phyloP scores from a whole-genome alignment of 2,329 filamentous ascomycete genomes.

The Colletotrichum endophyticum region DNA sequence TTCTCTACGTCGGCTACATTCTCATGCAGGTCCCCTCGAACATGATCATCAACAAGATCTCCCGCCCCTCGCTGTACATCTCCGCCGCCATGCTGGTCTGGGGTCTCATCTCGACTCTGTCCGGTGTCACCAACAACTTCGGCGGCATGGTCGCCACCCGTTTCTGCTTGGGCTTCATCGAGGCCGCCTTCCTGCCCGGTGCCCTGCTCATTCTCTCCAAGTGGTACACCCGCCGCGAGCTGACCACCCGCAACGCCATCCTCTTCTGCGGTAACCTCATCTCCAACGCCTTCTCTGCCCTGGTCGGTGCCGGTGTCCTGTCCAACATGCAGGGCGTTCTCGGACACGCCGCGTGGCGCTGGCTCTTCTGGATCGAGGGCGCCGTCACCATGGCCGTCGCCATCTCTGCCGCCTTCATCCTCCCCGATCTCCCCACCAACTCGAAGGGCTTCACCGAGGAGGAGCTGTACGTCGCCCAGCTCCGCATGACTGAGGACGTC shows the following conservation, averaged over 20 bases:
- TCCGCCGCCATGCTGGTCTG: conserved; percentile 59
- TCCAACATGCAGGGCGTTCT: conserved; percentile 61
- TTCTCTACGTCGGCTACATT: conserved; percentile 71
- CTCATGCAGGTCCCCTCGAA: conserved; percentile 67
- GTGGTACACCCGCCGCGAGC: conserved; percentile 68
- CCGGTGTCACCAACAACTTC: conserved; percentile 57
- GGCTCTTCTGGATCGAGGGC: conserved; percentile 67
- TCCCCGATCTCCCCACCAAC: conserved; percentile 62
- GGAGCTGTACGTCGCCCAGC: conserved; percentile 59
- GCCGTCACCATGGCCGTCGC: conserved; percentile 54
- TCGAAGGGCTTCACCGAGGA: conserved; percentile 63
- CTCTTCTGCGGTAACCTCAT: conserved; percentile 65
- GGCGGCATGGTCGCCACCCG: conserved; percentile 59
- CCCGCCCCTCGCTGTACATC: conserved; percentile 57
- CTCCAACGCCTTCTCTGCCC: conserved; percentile 63
- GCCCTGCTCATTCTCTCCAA: conserved; percentile 67
- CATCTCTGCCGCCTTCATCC: conserved; percentile 49
- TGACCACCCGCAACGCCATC: conserved; percentile 59
- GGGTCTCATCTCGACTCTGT: conserved; percentile 65
- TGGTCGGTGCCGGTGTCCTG: conserved; percentile 63
- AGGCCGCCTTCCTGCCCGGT: conserved; percentile 70
- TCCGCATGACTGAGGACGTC: conserved; percentile 62
- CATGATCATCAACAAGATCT: conserved; percentile 61
- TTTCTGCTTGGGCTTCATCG: conserved; percentile 66
- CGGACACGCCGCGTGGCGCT: conserved; percentile 63